Conservation (phyloP, 2,329 filamentous ascomycete species). For the Cercospora sojina region DNA sequence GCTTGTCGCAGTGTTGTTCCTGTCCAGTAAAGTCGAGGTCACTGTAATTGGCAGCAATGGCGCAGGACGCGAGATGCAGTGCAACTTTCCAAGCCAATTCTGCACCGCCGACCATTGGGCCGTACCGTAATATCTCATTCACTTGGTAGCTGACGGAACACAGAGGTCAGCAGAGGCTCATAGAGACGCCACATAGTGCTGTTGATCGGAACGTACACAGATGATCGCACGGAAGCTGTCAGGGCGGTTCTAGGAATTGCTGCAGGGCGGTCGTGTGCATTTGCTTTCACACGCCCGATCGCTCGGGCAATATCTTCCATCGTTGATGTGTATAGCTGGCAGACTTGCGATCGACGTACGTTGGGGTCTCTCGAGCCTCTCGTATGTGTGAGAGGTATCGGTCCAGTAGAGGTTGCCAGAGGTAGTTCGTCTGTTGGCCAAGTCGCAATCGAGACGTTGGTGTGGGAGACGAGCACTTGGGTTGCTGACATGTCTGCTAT, state of each 20-base stretch:
- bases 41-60: background rate
- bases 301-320: background rate
- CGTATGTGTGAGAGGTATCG: background rate
- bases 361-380: slow-evolving; percentile 2
- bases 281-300: background rate
- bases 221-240: background rate
- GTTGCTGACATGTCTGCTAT: background rate
- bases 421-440: slow-evolving; percentile 1
- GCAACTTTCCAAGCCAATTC: slow-evolving; percentile 10
- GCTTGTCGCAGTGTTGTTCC: background rate
- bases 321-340: background rate
- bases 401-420: background rate
- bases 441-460: background rate
- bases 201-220: background rate
- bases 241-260: background rate
- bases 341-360: background rate
- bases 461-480: background rate
- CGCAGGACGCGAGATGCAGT: background rate
- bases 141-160: slow-evolving; percentile 2
- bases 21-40: background rate
- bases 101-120: slow-evolving; percentile 4
- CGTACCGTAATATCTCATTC: slow-evolving; percentile 7
- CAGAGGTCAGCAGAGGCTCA: background rate
- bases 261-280: background rate
- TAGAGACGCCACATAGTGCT: background rate